A percentile compares a stretch with the other conserved stretches of the same genome.
Conservation (phyloP, 331 rosid genomes). For the Rosa hybrid region DNA sequence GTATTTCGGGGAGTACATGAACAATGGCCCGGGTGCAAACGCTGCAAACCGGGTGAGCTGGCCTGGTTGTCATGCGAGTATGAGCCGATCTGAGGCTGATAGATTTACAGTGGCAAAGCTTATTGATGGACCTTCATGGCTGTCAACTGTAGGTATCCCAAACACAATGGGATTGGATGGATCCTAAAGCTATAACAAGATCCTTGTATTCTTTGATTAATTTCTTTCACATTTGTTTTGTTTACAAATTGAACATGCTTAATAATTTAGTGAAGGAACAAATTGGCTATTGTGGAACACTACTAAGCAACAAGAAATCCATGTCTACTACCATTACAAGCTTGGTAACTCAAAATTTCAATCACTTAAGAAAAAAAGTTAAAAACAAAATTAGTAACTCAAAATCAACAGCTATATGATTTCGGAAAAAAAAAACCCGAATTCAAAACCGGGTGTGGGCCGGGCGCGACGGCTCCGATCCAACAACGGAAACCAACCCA, state of each 20-base stretch:
- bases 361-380: too few relatives aligned
- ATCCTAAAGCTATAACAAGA: not conserved
- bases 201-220: not conserved
- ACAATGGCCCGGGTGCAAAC: not conserved
- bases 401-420: too few relatives aligned
- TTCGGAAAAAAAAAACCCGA: not conserved
- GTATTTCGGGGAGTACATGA: constrained; percentile 15
- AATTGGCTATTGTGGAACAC: too few relatives aligned
- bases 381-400: too few relatives aligned
- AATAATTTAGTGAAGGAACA: too few relatives aligned
- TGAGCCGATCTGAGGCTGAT: constrained; percentile 7
- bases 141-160: constrained; percentile 12
- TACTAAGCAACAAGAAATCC: too few relatives aligned
- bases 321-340: too few relatives aligned
- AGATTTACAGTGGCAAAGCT: constrained; percentile 18
- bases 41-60: not conserved
- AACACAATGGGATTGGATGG: not conserved
- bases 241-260: too few relatives aligned
- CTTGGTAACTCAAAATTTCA: too few relatives aligned
- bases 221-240: not conserved
- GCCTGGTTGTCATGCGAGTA: not conserved
- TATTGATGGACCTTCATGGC: constrained; percentile 19
- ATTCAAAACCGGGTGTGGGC: constrained; percentile 15
- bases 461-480: constrained; percentile 36
- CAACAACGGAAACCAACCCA: constrained; percentile 64